A percentile compares a stretch with the other conserved stretches of the same genome.
Evolutionary conservation across 176 grass and related monocot species (phyloP).

Genomic region (Hsuehochloa calcarea): DNA sequence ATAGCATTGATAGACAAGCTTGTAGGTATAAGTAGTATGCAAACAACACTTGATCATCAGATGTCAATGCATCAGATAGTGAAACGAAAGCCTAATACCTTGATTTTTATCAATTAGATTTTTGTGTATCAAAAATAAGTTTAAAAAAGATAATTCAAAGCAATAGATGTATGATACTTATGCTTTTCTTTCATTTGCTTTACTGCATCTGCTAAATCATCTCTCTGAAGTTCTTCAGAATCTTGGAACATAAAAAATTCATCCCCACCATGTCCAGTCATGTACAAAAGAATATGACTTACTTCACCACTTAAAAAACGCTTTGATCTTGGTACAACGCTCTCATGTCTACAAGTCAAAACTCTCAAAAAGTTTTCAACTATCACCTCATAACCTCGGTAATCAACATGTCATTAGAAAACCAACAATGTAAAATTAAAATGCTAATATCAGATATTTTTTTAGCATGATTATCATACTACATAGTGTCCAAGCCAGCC

Average conservation of each 20-base stretch:
- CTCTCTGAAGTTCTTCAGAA: conserved; percentile 93
- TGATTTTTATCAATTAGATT: background rate
- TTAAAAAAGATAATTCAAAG: background rate
- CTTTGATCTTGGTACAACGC: conserved; percentile 86
- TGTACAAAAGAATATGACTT: conserved; percentile 95
- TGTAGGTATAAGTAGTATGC: no score
- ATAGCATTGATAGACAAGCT: background rate
- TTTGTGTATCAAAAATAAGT: background rate
- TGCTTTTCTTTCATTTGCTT: conserved; percentile 99
- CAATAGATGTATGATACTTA: conserved; percentile 25
- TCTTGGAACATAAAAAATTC: conserved; percentile 99
- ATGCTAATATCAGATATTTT: background rate
- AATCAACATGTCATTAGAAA: conserved; percentile 71
- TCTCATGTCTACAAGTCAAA: conserved; percentile 82
- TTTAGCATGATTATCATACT: background rate
- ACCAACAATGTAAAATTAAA: background rate
- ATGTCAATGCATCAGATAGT: no score
- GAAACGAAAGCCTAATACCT: no score
- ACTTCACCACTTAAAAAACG: conserved; percentile 94
- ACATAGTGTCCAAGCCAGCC: no score
- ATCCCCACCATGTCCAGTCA: conserved; percentile 98
- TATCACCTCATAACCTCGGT: conserved; percentile 95
- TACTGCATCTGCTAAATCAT: conserved; percentile 97
- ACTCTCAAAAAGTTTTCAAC: conserved; percentile 93
- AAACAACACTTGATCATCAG: no score